Percentiles rank a stretch among this genome's conserved stretches.
phyloP scores from a whole-genome alignment of 2,329 filamentous ascomycete genomes.

The Pseudonectria buxi region DNA sequence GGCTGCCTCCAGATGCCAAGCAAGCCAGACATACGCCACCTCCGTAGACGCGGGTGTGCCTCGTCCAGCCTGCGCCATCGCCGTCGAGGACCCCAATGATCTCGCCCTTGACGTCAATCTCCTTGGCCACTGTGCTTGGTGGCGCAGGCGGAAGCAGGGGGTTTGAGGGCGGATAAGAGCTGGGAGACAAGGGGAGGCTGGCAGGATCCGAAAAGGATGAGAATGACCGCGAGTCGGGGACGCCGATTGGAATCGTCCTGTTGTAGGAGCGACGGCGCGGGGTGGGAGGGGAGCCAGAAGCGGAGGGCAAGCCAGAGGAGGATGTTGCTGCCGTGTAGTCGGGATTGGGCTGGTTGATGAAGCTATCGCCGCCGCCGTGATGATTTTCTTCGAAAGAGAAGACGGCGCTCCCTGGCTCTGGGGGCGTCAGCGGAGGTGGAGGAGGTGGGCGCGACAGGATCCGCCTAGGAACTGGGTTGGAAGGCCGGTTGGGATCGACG shows the following conservation, averaged over 20 bases:
- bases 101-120: slow-evolving; percentile 42
- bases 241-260: slow-evolving; percentile 31
- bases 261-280: slow-evolving; percentile 38
- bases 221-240: slow-evolving; percentile 20
- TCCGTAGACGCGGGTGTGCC: slow-evolving; percentile 54
- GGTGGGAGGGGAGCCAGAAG: slow-evolving; percentile 25
- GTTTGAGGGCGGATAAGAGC: slow-evolving; percentile 43
- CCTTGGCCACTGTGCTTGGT: slow-evolving; percentile 21
- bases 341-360: slow-evolving; percentile 44
- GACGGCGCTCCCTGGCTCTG: slow-evolving; percentile 34
- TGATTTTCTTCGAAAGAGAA: slow-evolving; percentile 37
- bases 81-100: slow-evolving; percentile 43
- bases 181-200: slow-evolving; percentile 34
- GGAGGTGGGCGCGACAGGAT: slow-evolving; percentile 35
- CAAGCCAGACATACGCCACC: slow-evolving; percentile 53
- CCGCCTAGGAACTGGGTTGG: slow-evolving; percentile 21
- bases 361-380: slow-evolving; percentile 25
- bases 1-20: slow-evolving; percentile 38
- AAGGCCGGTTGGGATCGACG: slow-evolving; percentile 22
- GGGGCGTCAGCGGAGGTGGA: slow-evolving; percentile 44
- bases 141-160: slow-evolving; percentile 43
- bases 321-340: slow-evolving; percentile 38
- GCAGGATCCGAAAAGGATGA: slow-evolving; percentile 17
- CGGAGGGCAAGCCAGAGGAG: slow-evolving; percentile 18
- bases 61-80: slow-evolving; percentile 45